Percentiles rank a stretch among this genome's conserved stretches.
phyloP scores from a whole-genome alignment of 176 grass and related monocot species.

The Typha latifolia region DNA sequence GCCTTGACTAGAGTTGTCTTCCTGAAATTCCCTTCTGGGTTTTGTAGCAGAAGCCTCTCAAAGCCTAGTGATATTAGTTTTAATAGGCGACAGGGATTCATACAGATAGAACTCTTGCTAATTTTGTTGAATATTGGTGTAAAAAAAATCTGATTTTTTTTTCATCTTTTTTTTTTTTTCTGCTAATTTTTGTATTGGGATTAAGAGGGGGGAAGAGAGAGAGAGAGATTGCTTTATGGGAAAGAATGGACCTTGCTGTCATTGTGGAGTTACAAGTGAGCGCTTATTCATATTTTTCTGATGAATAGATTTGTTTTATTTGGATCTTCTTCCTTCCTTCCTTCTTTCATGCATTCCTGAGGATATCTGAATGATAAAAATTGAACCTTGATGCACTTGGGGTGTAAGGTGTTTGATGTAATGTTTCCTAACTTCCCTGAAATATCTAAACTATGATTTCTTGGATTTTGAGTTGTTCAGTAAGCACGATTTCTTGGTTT shows the following conservation, averaged over 20 bases:
- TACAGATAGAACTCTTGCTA: constrained; percentile 26
- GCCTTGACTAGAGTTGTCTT: constrained; percentile 19
- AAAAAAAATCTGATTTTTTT: constrained; percentile 18
- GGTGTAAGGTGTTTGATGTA: too few relatives aligned
- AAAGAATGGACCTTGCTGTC: constrained; percentile 91
- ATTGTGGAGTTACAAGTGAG: constrained; percentile 99
- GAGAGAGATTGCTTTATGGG: constrained; percentile 32
- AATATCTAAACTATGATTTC: background rate
- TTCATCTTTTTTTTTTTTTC: constrained; percentile 4
- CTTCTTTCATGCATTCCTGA: constrained; percentile 10
- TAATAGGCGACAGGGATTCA: constrained; percentile 6
- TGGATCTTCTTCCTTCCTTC: constrained; percentile 21
- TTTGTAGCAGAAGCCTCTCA: constrained; percentile 20
- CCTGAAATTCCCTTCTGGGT: constrained; percentile 3
- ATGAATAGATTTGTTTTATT: constrained; percentile 23
- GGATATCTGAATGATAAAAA: too few relatives aligned
- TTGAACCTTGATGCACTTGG: too few relatives aligned
- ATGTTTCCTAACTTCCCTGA: too few relatives aligned
- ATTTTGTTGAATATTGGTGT: constrained; percentile 27
- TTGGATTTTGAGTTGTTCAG: background rate
- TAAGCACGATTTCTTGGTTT: background rate
- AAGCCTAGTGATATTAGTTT: constrained; percentile 12
- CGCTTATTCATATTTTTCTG: constrained; percentile 43
- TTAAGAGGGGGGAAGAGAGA: constrained; percentile 27
- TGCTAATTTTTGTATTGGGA: constrained; percentile 22